Evolutionary conservation across 345 rosid species (phyloP), one percentile per base, ranked within the genome.

Genomic region (Adansonia digitata): DNA sequence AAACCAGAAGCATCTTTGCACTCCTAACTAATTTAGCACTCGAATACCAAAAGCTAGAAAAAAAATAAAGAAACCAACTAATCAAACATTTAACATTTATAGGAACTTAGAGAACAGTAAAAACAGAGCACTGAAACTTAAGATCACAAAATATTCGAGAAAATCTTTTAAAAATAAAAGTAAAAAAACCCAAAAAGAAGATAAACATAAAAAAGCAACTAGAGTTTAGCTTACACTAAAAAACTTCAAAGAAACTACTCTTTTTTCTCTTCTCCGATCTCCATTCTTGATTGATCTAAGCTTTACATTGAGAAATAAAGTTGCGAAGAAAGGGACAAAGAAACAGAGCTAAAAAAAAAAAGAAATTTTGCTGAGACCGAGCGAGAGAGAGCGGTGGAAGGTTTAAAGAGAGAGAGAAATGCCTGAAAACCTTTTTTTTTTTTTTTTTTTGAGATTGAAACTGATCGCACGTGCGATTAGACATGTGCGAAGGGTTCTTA

Each of bases 401-500:
- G 57, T 8, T n/a, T 52, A 43, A 46, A 29, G 35, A 57, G 56
- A 26, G 53, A 73, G 35, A 66, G 14, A 9, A 11, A 11, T 43
- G 78, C 51, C 55, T 29, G 81, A 59, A 66, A 56, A 6, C 3
- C 43, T 24, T 22, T 20, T 4, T 24, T 40, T 14, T 5, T 22
- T 9, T 52, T 52, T 1, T 31, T 31, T 31, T 31, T 31, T 31
- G 3, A 24, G 5, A 17, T 48, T 40, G 4, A 71, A 75, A 68
- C 11, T 62, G 77, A 74, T 31, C 14, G 75, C 81, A 69, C 74
- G 80, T 79, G 84, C 68, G 31, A 63, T 56, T 66, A 35, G 29
- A 55, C 77, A 39, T 71, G 52, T 15, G 79, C 7, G 42, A 52
- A 51, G 17, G 43, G 2, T 10, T 10, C 8, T 8, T 14, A 18